Evolutionary conservation across 257 asterid species (phyloP).

Genomic region (Ilex aquifolium): DNA sequence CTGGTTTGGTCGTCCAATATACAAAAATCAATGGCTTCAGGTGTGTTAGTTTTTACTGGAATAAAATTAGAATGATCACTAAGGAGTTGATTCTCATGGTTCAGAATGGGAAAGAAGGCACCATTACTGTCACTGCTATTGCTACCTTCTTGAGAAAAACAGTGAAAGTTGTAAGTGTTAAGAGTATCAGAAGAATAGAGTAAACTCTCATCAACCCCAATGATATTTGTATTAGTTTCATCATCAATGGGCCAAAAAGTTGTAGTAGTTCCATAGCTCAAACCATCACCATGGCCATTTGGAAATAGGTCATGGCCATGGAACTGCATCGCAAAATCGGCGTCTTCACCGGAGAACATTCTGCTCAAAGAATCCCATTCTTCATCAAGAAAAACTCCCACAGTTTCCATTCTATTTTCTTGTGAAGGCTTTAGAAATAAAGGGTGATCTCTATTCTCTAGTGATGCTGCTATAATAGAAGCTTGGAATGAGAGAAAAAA

Average conservation of each 20-base stretch:
- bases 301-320: conserved; percentile 18
- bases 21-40: conserved; percentile 23
- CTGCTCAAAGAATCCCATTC: conserved; percentile 66
- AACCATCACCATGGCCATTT: neutral
- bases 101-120: conserved; percentile 10
- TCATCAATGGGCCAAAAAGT: conserved; percentile 10
- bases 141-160: conserved; percentile 56
- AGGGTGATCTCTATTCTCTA: conserved; percentile 1
- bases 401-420: conserved; percentile 37
- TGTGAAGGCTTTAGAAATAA: neutral
- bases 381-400: conserved; percentile 57
- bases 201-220: conserved; percentile 12
- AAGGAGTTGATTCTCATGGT: neutral
- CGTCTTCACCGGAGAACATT: conserved; percentile 47
- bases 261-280: conserved; percentile 4
- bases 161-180: conserved; percentile 15
- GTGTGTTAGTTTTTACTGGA: conserved; percentile 10
- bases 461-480: neutral
- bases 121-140: conserved; percentile 21
- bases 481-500: conserved; percentile 25
- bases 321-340: conserved; percentile 32
- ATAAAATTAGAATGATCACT: conserved; percentile 8
- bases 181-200: conserved; percentile 12
- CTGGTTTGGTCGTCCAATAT: conserved; percentile 17
- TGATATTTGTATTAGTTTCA: conserved; percentile 12